Conservation (phyloP, 75 land plant genomes). For the Cupressus sempervirens region DNA sequence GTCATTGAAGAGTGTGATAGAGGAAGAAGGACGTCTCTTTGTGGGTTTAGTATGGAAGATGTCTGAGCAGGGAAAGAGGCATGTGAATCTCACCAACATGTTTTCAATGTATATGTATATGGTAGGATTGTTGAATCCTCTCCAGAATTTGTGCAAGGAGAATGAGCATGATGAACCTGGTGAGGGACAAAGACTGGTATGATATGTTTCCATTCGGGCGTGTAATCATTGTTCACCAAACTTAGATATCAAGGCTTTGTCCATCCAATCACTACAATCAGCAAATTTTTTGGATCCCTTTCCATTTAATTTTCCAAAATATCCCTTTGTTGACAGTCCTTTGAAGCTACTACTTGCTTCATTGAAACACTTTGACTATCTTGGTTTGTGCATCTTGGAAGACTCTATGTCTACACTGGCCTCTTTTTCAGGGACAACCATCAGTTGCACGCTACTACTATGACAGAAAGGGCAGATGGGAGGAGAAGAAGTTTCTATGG, state of each 20-base stretch:
- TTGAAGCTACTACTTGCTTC: conserved; percentile 77
- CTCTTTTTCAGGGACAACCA: conserved; percentile 41
- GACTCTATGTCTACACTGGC: conserved; percentile 19
- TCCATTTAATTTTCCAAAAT: conserved; percentile 27
- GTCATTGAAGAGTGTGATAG: too few relatives aligned
- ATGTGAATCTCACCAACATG: too few relatives aligned
- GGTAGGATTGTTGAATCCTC: too few relatives aligned
- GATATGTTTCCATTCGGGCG: too few relatives aligned
- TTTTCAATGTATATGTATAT: too few relatives aligned
- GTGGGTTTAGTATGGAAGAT: too few relatives aligned
- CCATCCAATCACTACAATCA: conserved; percentile 37
- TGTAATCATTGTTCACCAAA: too few relatives aligned
- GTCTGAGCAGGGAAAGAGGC: too few relatives aligned
- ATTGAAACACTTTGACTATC: conserved; percentile 38
- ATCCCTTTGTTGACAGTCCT: conserved; percentile 43
- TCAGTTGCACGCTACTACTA: conserved; percentile 45
- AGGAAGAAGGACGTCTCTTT: too few relatives aligned
- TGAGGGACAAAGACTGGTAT: too few relatives aligned
- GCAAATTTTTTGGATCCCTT: conserved; percentile 44
- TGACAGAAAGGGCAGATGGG: conserved; percentile 88
- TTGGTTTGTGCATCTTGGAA: conserved; percentile 32
- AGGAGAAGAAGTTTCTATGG: conserved; percentile 29
- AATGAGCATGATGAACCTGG: too few relatives aligned
- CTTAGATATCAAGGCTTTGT: conserved; percentile 13
- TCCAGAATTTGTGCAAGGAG: too few relatives aligned